phyloP scores from a whole-genome alignment of 768 basidiomycete genomes.

The Collybiopsis confluens region DNA sequence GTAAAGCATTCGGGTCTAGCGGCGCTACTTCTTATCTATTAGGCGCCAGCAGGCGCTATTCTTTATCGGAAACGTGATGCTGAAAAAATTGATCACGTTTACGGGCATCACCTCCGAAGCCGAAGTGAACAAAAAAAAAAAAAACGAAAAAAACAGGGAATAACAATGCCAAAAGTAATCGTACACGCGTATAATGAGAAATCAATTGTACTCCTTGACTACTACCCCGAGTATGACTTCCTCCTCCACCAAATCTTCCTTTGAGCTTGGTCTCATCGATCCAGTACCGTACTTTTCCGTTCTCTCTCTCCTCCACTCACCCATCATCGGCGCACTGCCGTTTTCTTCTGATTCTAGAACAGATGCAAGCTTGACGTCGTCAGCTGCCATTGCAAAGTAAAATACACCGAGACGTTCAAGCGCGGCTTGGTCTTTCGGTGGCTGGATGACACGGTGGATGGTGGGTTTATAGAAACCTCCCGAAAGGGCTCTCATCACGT shows the following conservation, averaged over 20 bases:
- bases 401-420: constrained; percentile 52
- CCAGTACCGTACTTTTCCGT: constrained; percentile 49
- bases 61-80: too few species aligned
- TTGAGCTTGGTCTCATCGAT: constrained; percentile 32
- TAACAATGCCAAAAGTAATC: too few species aligned
- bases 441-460: constrained; percentile 58
- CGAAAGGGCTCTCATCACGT: constrained; percentile 55
- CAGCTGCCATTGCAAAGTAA: constrained; percentile 53
- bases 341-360: constrained; percentile 20
- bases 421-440: constrained; percentile 48
- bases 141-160: too few species aligned
- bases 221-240: constrained; percentile 51
- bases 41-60: too few species aligned
- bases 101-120: too few species aligned
- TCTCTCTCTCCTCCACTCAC: constrained; percentile 46
- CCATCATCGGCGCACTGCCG: constrained; percentile 42
- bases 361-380: constrained; percentile 43
- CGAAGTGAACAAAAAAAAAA: too few species aligned
- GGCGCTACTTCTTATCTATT: too few species aligned
- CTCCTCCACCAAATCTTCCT: constrained; percentile 44
- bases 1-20: too few species aligned
- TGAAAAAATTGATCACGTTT: too few species aligned
- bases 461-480: constrained; percentile 59
- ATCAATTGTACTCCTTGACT: constrained; percentile 53
- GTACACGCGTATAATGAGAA: not conserved